phyloP scores from a whole-genome alignment of 495 filamentous ascomycete species.

The Neurospora sp. region DNA sequence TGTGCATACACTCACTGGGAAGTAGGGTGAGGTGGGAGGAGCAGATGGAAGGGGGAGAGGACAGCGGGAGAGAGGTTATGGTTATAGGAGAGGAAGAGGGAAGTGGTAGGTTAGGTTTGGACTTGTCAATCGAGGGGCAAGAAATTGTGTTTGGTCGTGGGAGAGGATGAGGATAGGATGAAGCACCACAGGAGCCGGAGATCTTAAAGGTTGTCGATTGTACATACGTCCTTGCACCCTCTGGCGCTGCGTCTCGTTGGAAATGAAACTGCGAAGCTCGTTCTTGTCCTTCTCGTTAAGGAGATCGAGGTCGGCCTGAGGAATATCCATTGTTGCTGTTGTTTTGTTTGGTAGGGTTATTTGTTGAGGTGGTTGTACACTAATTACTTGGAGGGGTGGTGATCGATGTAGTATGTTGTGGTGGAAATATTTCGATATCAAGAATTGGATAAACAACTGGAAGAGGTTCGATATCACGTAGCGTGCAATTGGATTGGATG shows the following conservation, averaged over 20 bases:
- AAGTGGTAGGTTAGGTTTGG: neutral
- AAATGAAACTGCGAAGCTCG: conserved; percentile 73
- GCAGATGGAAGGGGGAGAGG: neutral
- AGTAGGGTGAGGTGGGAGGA: neutral
- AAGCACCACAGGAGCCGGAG: no score
- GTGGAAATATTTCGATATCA: neutral
- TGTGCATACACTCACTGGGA: no score
- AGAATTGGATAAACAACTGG: neutral
- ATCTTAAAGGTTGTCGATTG: neutral
- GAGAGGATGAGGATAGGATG: neutral
- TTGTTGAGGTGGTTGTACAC: neutral
- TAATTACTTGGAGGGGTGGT: neutral
- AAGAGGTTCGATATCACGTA: neutral
- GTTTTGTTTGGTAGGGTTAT: neutral
- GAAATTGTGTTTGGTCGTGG: neutral
- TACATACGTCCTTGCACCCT: conserved; percentile 66
- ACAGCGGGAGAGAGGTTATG: neutral
- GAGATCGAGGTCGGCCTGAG: conserved; percentile 50
- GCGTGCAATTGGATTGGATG: neutral
- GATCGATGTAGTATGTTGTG: neutral
- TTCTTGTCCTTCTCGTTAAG: conserved; percentile 75
- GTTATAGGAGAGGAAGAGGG: neutral
- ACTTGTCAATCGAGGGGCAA: neutral
- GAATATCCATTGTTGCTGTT: conserved; percentile 32
- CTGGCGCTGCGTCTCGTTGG: conserved; percentile 71